phyloP scores from a whole-genome alignment of 768 basidiomycete genomes.

The Hygrocybe punicea region DNA sequence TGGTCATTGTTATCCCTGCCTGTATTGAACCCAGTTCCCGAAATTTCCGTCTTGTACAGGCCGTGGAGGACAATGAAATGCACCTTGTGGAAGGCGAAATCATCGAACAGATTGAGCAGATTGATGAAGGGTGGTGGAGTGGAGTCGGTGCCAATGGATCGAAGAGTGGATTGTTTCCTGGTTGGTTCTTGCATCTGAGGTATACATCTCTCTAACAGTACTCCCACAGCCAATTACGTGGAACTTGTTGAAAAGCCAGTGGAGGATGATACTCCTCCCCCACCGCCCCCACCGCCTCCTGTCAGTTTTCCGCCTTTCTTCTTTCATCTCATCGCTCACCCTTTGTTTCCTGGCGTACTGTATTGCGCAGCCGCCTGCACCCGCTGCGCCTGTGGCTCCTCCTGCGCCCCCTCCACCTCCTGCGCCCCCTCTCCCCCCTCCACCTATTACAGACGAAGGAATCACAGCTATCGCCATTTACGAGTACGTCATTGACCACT shows the following conservation, averaged over 20 bases:
- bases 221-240: constrained; percentile 73
- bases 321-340: constrained; percentile 10
- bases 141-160: constrained; percentile 63
- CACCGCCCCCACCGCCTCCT: constrained; percentile 58
- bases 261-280: constrained; percentile 43
- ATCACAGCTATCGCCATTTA: constrained; percentile 63
- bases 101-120: constrained; percentile 76
- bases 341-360: too few relatives aligned
- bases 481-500: constrained; percentile 47
- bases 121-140: constrained; percentile 92
- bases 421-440: constrained; percentile 40
- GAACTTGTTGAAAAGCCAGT: constrained; percentile 59
- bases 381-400: constrained; percentile 49
- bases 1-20: not conserved
- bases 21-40: not conserved
- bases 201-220: not conserved
- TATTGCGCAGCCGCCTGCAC: constrained; percentile 25
- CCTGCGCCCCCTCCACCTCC: constrained; percentile 57
- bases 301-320: too few relatives aligned
- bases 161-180: constrained; percentile 81
- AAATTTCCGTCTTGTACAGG: constrained; percentile 35
- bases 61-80: constrained; percentile 86
- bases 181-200: constrained; percentile 39
- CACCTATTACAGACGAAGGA: constrained; percentile 55
- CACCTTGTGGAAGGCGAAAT: constrained; percentile 73